A percentile compares a stretch with the other conserved stretches of the same genome.
Conservation (phyloP, 495 filamentous ascomycete genomes). For the Glonium stellatum region DNA sequence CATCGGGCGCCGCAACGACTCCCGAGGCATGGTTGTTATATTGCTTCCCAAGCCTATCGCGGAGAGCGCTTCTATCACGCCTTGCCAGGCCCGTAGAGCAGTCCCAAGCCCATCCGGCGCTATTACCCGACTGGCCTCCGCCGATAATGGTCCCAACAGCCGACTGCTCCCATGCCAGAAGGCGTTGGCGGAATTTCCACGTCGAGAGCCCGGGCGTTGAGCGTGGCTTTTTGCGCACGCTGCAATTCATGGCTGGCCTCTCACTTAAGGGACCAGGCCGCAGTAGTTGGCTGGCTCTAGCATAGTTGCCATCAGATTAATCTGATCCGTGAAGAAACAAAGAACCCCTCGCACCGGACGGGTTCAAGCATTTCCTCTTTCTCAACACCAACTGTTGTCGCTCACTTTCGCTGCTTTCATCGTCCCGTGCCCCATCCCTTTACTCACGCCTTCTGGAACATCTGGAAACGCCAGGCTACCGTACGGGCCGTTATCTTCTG, state of each 20-base stretch:
- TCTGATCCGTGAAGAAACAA: neutral
- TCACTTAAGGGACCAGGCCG: neutral
- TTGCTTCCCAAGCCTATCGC: slow-evolving; percentile 17
- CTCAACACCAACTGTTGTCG: slow-evolving; percentile 20
- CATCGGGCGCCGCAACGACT: neutral
- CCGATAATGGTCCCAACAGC: slow-evolving; percentile 1
- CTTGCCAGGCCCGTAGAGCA: neutral
- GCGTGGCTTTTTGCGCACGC: slow-evolving; percentile 13
- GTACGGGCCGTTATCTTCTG: neutral
- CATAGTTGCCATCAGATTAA: neutral
- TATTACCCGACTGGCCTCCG: slow-evolving; percentile 14
- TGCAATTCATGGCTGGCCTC: slow-evolving; percentile 1
- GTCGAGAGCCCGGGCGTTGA: slow-evolving; percentile 6
- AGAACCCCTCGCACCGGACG: neutral
- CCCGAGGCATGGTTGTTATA: slow-evolving; percentile 3
- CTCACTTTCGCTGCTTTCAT: slow-evolving; percentile 6
- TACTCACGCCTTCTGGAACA: neutral
- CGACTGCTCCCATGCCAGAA: slow-evolving; percentile 1
- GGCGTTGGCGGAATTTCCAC: slow-evolving; percentile 18
- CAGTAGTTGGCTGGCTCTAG: neutral
- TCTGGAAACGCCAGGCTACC: neutral
- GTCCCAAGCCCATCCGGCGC: slow-evolving; percentile 6
- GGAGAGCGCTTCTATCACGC: neutral
- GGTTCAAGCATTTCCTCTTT: neutral
- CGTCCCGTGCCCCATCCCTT: neutral